These are phyloP conservation scores for Rhexocercosporidium sp. DNA, from an alignment of 2,329 filamentous ascomycete genomes.

Conservation along the genomic window DNA sequence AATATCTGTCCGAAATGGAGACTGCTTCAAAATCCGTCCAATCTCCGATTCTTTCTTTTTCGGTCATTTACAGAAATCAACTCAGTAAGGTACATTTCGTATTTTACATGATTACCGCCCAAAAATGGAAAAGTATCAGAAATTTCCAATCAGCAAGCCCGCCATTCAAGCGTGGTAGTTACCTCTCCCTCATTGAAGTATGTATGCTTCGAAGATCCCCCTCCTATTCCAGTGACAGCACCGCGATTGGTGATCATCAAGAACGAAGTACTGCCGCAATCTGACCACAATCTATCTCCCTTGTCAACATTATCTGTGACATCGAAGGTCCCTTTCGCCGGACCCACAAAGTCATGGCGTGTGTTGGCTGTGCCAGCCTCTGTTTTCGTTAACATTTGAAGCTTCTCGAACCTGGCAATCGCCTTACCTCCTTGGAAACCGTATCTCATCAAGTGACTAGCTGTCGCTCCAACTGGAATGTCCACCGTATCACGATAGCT, in stretches of 20 bases:
- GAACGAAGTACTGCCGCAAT: background rate
- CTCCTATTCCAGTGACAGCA: background rate
- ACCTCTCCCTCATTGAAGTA: slow-evolving; percentile 4
- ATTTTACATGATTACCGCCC: background rate
- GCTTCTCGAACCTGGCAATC: too few relatives aligned
- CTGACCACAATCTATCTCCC: background rate
- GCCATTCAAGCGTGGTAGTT: slow-evolving; percentile 1
- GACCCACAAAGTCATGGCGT: background rate
- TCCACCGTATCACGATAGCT: background rate
- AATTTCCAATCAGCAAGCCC: background rate
- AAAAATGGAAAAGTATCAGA: background rate
- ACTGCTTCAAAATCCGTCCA: too few relatives aligned
- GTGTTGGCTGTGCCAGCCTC: background rate
- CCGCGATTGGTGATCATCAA: slow-evolving; percentile 5
- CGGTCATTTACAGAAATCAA: too few relatives aligned
- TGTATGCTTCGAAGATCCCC: background rate
- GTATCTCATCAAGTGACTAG: slow-evolving; percentile 6
- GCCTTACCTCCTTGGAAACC: background rate
- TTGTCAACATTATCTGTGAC: background rate
- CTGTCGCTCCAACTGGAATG: background rate
- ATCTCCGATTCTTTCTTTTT: too few relatives aligned
- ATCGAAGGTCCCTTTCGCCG: background rate
- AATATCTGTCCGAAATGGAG: too few relatives aligned
- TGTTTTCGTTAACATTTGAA: background rate
- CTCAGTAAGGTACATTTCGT: too few relatives aligned